Percentiles rank a stretch among this genome's conserved stretches.
phyloP scores from a whole-genome alignment of 306 rosid species.

The Mucuna pruriens region DNA sequence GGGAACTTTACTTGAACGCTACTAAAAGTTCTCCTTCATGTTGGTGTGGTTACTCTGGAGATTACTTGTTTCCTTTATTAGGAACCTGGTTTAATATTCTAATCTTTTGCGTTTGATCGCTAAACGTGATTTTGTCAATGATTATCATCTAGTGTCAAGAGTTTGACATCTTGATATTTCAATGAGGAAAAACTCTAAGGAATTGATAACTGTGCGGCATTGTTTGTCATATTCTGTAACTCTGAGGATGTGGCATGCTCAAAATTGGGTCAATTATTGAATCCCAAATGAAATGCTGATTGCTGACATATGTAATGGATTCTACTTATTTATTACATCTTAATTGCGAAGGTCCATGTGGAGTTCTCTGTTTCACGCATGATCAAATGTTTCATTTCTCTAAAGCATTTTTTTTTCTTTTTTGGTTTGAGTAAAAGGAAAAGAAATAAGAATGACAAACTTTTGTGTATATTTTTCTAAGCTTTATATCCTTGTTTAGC shows the following conservation, averaged over 20 bases:
- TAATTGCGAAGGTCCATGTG: slow-evolving; percentile 8
- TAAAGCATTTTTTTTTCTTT: neutral
- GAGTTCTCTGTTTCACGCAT: slow-evolving; percentile 9
- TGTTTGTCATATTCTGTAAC: slow-evolving; percentile 37
- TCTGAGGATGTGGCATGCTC: slow-evolving; percentile 36
- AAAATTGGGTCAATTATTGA: slow-evolving; percentile 27
- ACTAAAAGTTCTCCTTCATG: slow-evolving; percentile 40
- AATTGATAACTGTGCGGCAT: slow-evolving; percentile 36
- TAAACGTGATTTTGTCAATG: neutral
- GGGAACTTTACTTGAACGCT: slow-evolving; percentile 43
- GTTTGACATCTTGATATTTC: slow-evolving; percentile 5
- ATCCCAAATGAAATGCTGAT: neutral
- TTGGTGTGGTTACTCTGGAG: slow-evolving; percentile 39
- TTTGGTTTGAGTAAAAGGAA: slow-evolving; percentile 20
- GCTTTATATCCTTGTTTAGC: neutral
- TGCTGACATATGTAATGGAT: slow-evolving; percentile 29
- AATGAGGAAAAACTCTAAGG: slow-evolving; percentile 19
- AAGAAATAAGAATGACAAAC: slow-evolving; percentile 12
- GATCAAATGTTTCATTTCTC: slow-evolving; percentile 11
- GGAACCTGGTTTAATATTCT: neutral
- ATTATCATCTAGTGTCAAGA: slow-evolving; percentile 11
- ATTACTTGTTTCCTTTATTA: slow-evolving; percentile 30
- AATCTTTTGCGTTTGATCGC: neutral
- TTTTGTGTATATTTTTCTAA: neutral
- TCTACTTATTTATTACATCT: slow-evolving; percentile 19